phyloP scores from a whole-genome alignment of 1,284 basidiomycete genomes.

The Coniferiporia sulphurascens region DNA sequence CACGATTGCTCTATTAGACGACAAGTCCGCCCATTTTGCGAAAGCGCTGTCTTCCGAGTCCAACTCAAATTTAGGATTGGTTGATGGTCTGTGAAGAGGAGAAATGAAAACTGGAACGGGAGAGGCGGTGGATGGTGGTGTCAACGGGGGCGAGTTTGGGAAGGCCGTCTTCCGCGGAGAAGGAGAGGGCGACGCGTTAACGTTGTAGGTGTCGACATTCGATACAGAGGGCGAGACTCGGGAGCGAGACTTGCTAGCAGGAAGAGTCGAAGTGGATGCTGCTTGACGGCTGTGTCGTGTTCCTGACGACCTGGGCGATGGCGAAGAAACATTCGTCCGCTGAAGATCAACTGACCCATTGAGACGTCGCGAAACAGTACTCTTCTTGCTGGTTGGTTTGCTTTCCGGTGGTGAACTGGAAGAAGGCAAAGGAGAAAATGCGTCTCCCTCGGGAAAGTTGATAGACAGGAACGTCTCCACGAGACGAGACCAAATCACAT shows the following conservation, averaged over 20 bases:
- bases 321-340: not conserved
- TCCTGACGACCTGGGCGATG: not conserved
- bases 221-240: conserved; percentile 2
- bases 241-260: not conserved
- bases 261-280: conserved; percentile 2
- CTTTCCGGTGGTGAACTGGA: not conserved
- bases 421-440: not conserved
- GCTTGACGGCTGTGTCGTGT: conserved; percentile 1
- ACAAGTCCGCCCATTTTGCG: conserved; percentile 43
- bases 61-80: conserved; percentile 67
- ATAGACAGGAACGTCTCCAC: conserved; percentile 77
- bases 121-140: conserved; percentile 16
- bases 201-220: not conserved
- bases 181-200: not conserved
- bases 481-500: conserved; percentile 63
- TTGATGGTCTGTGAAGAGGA: conserved; percentile 64
- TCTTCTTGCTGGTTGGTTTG: not conserved
- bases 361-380: not conserved
- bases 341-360: not conserved
- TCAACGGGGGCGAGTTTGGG: conserved; percentile 19
- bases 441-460: conserved; percentile 30
- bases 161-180: conserved; percentile 10
- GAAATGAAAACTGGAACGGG: conserved; percentile 63
- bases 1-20: conserved; percentile 44
- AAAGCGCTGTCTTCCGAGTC: conserved; percentile 46